A percentile compares a stretch with the other conserved stretches of the same genome.
These are phyloP conservation scores for Hypoxylon lienhwacheense DNA, from an alignment of 495 filamentous ascomycete species.

Conservation along the genomic window DNA sequence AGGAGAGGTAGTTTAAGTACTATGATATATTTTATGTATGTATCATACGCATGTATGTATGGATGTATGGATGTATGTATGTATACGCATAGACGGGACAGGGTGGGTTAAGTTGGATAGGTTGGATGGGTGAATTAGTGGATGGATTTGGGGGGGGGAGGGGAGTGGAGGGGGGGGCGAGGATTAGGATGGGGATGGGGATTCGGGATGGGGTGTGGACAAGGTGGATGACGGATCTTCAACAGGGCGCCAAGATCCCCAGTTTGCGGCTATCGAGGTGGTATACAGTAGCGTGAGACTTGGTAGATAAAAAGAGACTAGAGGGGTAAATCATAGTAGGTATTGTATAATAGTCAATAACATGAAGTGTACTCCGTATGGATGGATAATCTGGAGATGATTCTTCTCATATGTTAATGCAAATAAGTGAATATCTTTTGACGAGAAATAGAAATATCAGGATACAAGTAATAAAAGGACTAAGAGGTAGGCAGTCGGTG, in stretches of 20 bases:
- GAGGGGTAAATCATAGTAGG: background rate
- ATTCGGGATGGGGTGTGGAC: background rate
- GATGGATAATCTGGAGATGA: background rate
- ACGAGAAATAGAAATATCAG: no score
- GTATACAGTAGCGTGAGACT: constrained; percentile 1
- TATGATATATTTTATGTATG: constrained; percentile 4
- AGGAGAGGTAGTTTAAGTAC: no score
- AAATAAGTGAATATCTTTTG: no score
- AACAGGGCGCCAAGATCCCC: constrained; percentile 30
- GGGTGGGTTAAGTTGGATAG: background rate
- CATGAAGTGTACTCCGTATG: background rate
- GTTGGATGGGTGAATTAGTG: background rate
- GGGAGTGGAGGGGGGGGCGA: background rate
- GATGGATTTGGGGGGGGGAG: background rate
- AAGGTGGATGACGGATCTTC: constrained; percentile 27
- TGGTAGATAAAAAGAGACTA: constrained; percentile 1
- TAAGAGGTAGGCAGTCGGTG: background rate
- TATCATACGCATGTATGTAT: background rate
- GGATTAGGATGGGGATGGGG: background rate
- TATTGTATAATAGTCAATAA: background rate
- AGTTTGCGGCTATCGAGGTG: constrained; percentile 20
- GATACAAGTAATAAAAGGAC: background rate
- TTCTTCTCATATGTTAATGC: no score
- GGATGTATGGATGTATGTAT: background rate
- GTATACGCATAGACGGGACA: background rate